Evolutionary conservation across 225 moss, liverwort and hornwort genomes (phyloP), one percentile per base, ranked within the genome.

Genomic region (Antitrichia curtipendula): DNA sequence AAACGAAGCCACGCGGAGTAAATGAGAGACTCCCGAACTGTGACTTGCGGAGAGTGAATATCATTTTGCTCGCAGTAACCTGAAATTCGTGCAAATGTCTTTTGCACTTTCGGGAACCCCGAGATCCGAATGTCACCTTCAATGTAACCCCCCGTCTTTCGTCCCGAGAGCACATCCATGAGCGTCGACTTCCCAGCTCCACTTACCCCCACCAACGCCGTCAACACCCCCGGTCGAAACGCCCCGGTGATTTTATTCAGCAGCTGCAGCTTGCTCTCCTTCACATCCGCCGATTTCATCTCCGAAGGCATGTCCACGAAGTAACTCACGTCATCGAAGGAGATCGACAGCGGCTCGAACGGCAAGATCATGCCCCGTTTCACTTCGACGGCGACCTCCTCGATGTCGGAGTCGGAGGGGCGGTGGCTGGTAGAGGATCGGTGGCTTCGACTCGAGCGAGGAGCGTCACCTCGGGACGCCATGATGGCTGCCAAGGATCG

Each of bases 1-100:
- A 97, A 90, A 29, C 97, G 96, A 72, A 97, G 97, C 94, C 94
- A 95, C 18, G 96, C 96, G 32, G 95, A 96, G 90, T 92, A 97
- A 75, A 95, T 71, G 38, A 97, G 92, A 8, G 97, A 95, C 80
- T 97, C 97, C 27, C 91, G 89, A 50, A 97, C 87, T 49, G 96
- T 97, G 76, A 96, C 89, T 78, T 95, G 96, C 10, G 97, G 95
- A 18, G 95, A 95, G 89, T 97, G 97, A 29, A 97, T 93, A 58
- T 97, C 97, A 60, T 93, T 94, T n/a, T 97, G 97, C 92, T 97
- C 97, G 63, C 95, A 95, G 60, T 97, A 96, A 22, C 95, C 96
- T 13, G 96, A 94, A 18, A 97, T 95, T 29, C 97, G 94, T 21
- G 97, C 92, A 58, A 97, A 97, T 0, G 97, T 96, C 74, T 95